Base-by-base conservation (phyloP, 1,284 basidiomycete species). In the Volvariella surrecta region DNA sequence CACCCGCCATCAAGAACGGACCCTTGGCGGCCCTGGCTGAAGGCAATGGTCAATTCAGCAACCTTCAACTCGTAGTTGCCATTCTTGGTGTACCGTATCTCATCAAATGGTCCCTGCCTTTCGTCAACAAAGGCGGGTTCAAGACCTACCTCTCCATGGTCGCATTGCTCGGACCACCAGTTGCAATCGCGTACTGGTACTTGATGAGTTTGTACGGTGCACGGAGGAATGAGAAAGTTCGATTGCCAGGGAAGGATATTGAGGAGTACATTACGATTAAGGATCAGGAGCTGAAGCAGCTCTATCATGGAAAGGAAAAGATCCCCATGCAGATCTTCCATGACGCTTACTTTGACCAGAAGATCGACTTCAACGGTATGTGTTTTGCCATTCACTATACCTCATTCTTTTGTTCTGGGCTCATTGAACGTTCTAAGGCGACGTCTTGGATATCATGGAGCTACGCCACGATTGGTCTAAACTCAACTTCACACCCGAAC, bases 281-380 rank as follows among this genome's bases (percentile, higher is more conserved):
- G 54, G 92, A 97, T 68, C 63, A 70, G 1, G 82, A 81, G 49
- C 73, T 99, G 57, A 86, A 80, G 67, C 70, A 73, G 20, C 74
- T 82, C 54, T 97, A 93, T 70, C 66, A 79, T 41, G 79, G 79
- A 53, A 80, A 78, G 62, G 82, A 85, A 61, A 98, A 97, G 68
- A 97, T 99, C 51, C 94, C 94, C 40, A 96, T 97, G 84, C 93
- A 99, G 68, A 68, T 89, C 52, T 96, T 97, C 74, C 87, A 99
- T 62, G 96, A 99, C 69, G 89, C 91, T 50, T 99, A 89, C 71
- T 98, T 99, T 66, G 93, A 95, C 48, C 85, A 85, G 50, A 97
- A 97, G 71, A 82, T 95, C 50, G 92, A 98, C 50, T 87, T 98
- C 62, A 98, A 97, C 49, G 92, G 92, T 83, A 42, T 32, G 69